Conservation (phyloP, 2,329 filamentous ascomycete genomes). For the Chrysoporthe puriensis region DNA sequence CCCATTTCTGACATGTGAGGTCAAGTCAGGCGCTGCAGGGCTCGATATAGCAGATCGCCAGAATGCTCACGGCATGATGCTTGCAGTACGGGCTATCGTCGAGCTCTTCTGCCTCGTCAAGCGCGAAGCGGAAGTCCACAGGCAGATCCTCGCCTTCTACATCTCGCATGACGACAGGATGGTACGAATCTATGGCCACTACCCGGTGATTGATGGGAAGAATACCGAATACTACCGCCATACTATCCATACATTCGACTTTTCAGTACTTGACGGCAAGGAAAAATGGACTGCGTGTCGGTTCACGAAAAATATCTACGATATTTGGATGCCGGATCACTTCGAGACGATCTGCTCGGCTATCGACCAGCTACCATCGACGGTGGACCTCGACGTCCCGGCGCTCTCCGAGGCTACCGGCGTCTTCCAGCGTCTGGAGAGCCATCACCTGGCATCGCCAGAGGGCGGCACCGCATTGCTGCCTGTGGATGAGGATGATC, state of each 20-base stretch:
- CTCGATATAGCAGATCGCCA: constrained; percentile 45
- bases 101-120: constrained; percentile 44
- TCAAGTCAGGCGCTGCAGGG: constrained; percentile 45
- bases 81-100: constrained; percentile 43
- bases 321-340: constrained; percentile 41
- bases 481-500: too few species aligned
- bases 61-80: constrained; percentile 46
- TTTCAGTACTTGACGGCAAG: constrained; percentile 38
- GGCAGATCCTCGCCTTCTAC: constrained; percentile 37
- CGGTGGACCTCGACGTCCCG: background rate
- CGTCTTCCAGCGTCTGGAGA: background rate
- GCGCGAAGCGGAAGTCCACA: constrained; percentile 43
- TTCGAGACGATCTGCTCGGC: constrained; percentile 43
- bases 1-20: constrained; percentile 53
- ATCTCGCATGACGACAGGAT: constrained; percentile 39
- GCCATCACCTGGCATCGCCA: too few species aligned
- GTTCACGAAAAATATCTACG: constrained; percentile 34
- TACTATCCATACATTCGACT: constrained; percentile 40
- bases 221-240: constrained; percentile 43
- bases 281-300: constrained; percentile 39
- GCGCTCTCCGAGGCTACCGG: background rate
- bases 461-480: too few species aligned
- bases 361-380: constrained; percentile 33
- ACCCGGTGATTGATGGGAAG: constrained; percentile 41
- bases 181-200: constrained; percentile 47